phyloP scores from a whole-genome alignment of 2,329 filamentous ascomycete species.

The Saccharata proteae region DNA sequence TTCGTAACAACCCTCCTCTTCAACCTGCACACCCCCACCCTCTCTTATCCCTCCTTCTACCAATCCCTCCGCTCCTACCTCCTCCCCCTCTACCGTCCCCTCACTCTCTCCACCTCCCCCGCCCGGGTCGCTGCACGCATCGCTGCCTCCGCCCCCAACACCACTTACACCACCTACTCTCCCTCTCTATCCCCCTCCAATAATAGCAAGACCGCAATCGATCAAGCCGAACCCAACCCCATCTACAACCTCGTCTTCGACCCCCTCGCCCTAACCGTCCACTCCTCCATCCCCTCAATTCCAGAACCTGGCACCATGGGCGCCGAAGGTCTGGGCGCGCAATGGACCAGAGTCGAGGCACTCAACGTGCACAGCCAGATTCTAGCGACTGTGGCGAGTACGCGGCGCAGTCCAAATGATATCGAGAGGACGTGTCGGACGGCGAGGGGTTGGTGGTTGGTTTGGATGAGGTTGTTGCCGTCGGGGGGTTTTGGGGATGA shows the following conservation, averaged over 20 bases:
- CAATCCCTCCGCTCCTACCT: conserved; percentile 41
- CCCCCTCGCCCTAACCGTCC: conserved; percentile 43
- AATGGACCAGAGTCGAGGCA: conserved; percentile 46
- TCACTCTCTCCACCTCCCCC: conserved; percentile 31
- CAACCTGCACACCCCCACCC: conserved; percentile 44
- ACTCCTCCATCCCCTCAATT: conserved; percentile 53
- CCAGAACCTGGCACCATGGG: conserved; percentile 38
- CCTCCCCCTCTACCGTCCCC: conserved; percentile 32
- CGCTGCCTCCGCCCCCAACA: conserved; percentile 23
- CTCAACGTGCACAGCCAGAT: conserved; percentile 51
- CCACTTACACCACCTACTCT: conserved; percentile 19
- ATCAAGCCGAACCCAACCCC: conserved; percentile 23
- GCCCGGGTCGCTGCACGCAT: conserved; percentile 31
- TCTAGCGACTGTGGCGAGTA: conserved; percentile 43
- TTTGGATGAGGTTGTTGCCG: conserved; percentile 45
- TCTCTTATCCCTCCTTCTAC: conserved; percentile 33
- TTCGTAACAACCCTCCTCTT: conserved; percentile 74
- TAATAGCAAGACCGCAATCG: conserved; percentile 5
- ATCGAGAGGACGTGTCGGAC: conserved; percentile 52
- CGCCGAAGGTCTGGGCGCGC: conserved; percentile 23
- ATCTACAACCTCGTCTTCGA: conserved; percentile 52
- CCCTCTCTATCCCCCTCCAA: conserved; percentile 10
- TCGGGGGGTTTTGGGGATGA: background rate
- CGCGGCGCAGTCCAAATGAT: conserved; percentile 31
- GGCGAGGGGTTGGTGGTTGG: conserved; percentile 53